Conservation (phyloP, 1,284 basidiomycete species). For the Ustilago trichophora region DNA sequence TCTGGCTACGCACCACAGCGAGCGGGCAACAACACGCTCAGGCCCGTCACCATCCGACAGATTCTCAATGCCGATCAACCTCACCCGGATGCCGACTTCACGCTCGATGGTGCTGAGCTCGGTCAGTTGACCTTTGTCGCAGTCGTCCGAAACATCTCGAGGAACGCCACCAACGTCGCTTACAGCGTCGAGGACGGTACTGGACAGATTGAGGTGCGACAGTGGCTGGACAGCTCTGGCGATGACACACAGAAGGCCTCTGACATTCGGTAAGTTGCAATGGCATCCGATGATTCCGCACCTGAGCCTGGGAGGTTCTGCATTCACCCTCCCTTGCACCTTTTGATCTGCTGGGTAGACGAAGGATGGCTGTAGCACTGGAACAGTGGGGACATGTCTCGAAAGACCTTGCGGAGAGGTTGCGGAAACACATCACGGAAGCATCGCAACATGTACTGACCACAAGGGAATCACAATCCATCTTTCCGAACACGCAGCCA, state of each 20-base stretch:
- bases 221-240: conserved; percentile 81
- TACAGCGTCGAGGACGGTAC: conserved; percentile 90
- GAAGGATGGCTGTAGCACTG: too few species aligned
- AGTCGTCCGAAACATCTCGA: conserved; percentile 76
- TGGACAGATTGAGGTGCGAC: conserved; percentile 83
- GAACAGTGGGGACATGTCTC: too few species aligned
- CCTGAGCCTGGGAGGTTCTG: too few species aligned
- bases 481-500: conserved; percentile 70
- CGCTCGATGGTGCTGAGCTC: conserved; percentile 81
- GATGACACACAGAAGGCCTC: conserved; percentile 68
- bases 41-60: conserved; percentile 87
- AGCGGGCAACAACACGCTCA: conserved; percentile 69
- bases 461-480: background rate
- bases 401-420: too few species aligned
- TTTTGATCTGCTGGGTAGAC: too few species aligned
- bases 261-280: conserved; percentile 52
- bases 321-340: too few species aligned
- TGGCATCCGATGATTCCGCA: background rate
- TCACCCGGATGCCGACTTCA: conserved; percentile 88
- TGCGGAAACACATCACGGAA: conserved; percentile 1
- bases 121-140: conserved; percentile 85
- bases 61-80: conserved; percentile 79
- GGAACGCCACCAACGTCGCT: conserved; percentile 81
- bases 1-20: conserved; percentile 15
- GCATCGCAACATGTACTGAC: conserved; percentile 6